Conservation (phyloP, 768 basidiomycete species). For the Phaffia tasmanica region DNA sequence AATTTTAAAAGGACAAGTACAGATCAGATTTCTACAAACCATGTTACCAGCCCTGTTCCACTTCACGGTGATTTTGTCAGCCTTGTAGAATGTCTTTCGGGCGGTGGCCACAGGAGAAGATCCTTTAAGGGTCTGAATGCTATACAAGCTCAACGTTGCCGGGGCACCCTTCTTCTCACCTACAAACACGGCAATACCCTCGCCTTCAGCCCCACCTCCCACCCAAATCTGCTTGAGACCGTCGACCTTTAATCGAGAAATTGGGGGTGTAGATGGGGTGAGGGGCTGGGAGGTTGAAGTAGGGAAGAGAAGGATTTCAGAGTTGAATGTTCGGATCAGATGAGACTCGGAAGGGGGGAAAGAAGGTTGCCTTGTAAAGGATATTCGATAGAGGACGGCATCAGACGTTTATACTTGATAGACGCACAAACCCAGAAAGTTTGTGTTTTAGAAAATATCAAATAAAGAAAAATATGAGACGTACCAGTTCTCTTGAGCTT, state of each 20-base stretch:
- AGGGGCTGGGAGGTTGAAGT: slow-evolving; percentile 18
- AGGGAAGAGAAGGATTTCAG: slow-evolving; percentile 34
- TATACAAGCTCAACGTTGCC: slow-evolving; percentile 13
- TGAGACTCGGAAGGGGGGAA: slow-evolving; percentile 35
- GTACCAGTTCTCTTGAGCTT: slow-evolving; percentile 75
- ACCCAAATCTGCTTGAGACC: slow-evolving; percentile 27
- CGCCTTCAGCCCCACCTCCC: slow-evolving; percentile 26
- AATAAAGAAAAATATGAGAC: slow-evolving; percentile 16
- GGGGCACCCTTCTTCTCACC: slow-evolving; percentile 75
- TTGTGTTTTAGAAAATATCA: too few relatives aligned
- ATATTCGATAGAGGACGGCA: background rate
- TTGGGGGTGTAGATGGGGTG: slow-evolving; percentile 1
- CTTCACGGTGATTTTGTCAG: slow-evolving; percentile 82
- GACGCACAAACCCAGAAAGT: too few relatives aligned
- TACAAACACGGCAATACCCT: slow-evolving; percentile 68
- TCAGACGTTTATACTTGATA: too few relatives aligned
- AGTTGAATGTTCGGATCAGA: slow-evolving; percentile 31
- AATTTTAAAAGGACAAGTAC: background rate
- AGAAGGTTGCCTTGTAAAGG: slow-evolving; percentile 33
- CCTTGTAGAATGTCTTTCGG: slow-evolving; percentile 84
- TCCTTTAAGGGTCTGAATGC: slow-evolving; percentile 30
- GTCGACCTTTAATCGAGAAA: slow-evolving; percentile 22
- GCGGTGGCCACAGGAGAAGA: slow-evolving; percentile 58
- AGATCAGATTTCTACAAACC: slow-evolving; percentile 39
- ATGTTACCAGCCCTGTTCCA: slow-evolving; percentile 94